Evolutionary conservation across 2,329 filamentous ascomycete species (phyloP).

Genomic region (Fusarium sp.): DNA sequence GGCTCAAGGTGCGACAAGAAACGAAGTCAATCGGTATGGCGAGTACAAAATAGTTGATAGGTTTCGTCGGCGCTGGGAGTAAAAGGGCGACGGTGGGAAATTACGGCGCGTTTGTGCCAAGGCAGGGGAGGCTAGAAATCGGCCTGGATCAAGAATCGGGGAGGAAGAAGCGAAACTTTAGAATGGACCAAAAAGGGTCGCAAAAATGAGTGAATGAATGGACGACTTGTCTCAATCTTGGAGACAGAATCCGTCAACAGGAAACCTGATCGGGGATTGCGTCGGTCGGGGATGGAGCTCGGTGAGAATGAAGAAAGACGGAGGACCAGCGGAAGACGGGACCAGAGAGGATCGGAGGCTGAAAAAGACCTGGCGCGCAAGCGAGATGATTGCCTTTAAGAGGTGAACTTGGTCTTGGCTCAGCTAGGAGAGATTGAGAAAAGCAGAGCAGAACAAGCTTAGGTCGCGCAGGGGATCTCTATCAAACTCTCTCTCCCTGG

Average conservation of each 20-base stretch:
- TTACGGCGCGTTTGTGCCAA: slow-evolving; percentile 39
- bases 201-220: slow-evolving; percentile 28
- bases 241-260: slow-evolving; percentile 39
- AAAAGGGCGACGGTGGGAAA: slow-evolving; percentile 38
- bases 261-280: slow-evolving; percentile 42
- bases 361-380: slow-evolving; percentile 58
- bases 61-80: slow-evolving; percentile 23
- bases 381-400: slow-evolving; percentile 64
- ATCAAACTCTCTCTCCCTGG: slow-evolving; percentile 14
- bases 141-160: slow-evolving; percentile 27
- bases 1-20: slow-evolving; percentile 36
- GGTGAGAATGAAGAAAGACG: slow-evolving; percentile 46
- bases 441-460: slow-evolving; percentile 32
- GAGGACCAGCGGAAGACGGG: slow-evolving; percentile 41
- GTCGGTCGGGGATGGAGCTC: slow-evolving; percentile 48
- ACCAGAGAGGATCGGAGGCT: slow-evolving; percentile 56
- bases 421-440: slow-evolving; percentile 46
- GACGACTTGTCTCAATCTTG: slow-evolving; percentile 26
- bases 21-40: slow-evolving; percentile 32
- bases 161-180: slow-evolving; percentile 31
- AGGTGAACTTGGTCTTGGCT: slow-evolving; percentile 54
- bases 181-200: slow-evolving; percentile 16
- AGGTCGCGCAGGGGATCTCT: slow-evolving; percentile 32
- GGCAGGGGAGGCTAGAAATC: slow-evolving; percentile 33
- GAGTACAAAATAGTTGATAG: slow-evolving; percentile 25